Evolutionary conservation across 352 stramenopile genomes (phyloP), one percentile per base, ranked within the genome.

Genomic region (Blastocystis sp.): DNA sequence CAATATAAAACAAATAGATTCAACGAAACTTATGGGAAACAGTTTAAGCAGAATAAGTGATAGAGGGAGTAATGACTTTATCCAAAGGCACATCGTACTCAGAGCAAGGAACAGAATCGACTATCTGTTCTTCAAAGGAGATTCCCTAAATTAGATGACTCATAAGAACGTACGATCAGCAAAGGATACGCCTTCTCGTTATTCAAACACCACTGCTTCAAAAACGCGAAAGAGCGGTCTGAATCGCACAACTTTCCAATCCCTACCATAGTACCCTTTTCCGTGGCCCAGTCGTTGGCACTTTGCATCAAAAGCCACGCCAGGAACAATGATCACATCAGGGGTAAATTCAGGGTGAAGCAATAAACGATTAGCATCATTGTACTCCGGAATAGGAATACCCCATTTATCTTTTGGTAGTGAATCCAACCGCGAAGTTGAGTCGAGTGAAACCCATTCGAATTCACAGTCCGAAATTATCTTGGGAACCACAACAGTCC

Each of bases 271-370:
- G 34, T 79, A 88, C 9, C 77, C 77, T 39, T 88, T 88, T 77
- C 77, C 77, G 39, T 88, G 77, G 23, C 77, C 77, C 39, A 76
- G 23, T 29, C 77, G 55, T 45, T 88, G 62, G 45, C 77, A 88
- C 3, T 77, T 7, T 39, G 54, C 9, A 88, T 88, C 77, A 88
- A 88, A 88, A 3, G 77, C 77, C 13, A 88, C 77, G 43, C 77
- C 77, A 37, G 77, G 77, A 88, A 88, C 77, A 47, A 88, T 88
- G 29, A 88, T 88, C 45, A 88, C 39, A 43, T 88, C 77, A 18
- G 66, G 77, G 50, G 62, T 77, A 11, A n/a, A 64, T 77, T 88
- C 77, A 13, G 77, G 77, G 56, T 88, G 77, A 55, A 76, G 26
- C 23, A 76, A 7, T 54, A 88, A 63, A 20, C 66, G 62, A 23